These are phyloP conservation scores for Trichoderma afroharzianum DNA, from an alignment of 2,329 filamentous ascomycete species.

Conservation along the genomic window DNA sequence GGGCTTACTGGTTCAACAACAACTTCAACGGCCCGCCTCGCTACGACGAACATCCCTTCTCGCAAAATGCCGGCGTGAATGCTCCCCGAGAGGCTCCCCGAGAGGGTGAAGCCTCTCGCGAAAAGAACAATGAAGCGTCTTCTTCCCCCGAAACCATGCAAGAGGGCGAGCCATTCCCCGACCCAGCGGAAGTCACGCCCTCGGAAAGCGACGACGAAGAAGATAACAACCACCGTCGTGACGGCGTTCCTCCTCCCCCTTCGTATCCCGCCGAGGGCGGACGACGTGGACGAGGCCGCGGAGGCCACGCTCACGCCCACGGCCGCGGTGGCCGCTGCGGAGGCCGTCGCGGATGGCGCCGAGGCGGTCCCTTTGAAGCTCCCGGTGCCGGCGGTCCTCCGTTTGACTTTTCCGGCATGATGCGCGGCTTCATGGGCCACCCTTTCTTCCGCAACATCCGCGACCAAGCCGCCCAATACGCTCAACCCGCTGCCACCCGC, in stretches of 20 bases:
- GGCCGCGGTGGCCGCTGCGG: constrained; percentile 13
- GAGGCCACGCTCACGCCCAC: neutral
- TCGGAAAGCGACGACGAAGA: constrained; percentile 25
- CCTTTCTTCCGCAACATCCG: constrained; percentile 42
- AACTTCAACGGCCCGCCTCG: neutral
- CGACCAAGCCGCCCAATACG: constrained; percentile 34
- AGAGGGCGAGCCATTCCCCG: constrained; percentile 28
- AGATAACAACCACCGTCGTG: constrained; percentile 16
- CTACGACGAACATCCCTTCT: neutral
- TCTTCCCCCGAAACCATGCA: constrained; percentile 34
- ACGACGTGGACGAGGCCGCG: constrained; percentile 18
- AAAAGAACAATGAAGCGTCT: constrained; percentile 29
- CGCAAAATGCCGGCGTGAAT: constrained; percentile 7
- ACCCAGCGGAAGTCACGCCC: constrained; percentile 32
- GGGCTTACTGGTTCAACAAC: neutral
- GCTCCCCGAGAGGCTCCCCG: constrained; percentile 18
- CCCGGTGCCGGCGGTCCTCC: constrained; percentile 28
- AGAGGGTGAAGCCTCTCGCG: constrained; percentile 27
- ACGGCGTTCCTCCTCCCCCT: constrained; percentile 24
- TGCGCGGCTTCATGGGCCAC: constrained; percentile 40
- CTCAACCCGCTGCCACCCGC: neutral
- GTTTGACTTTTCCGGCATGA: constrained; percentile 39
- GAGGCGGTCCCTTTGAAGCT: constrained; percentile 21
- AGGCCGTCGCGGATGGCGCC: constrained; percentile 9
- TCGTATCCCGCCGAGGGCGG: constrained; percentile 19